Conservation (phyloP, 768 basidiomycete genomes). For the Sistotremastrum niveocremeum region DNA sequence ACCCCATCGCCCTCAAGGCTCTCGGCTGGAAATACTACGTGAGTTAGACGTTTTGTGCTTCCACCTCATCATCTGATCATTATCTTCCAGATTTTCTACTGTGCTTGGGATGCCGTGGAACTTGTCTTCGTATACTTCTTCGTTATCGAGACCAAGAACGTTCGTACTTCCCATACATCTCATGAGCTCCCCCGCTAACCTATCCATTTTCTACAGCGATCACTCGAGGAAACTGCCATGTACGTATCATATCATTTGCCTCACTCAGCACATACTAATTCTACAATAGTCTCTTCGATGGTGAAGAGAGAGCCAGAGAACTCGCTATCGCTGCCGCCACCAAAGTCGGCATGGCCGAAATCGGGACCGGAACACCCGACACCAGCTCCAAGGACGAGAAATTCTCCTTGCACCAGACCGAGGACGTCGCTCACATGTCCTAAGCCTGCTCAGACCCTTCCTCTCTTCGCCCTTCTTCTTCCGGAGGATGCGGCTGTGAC, state of each 20-base stretch:
- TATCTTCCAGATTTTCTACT: conserved; percentile 9
- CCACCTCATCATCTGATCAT: neutral
- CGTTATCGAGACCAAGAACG: conserved; percentile 23
- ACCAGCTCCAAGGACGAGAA: too few species aligned
- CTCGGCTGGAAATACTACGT: conserved; percentile 21
- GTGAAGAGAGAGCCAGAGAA: conserved; percentile 8
- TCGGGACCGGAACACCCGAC: too few species aligned
- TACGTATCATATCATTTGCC: neutral
- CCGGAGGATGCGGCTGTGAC: too few species aligned
- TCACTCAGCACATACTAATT: too few species aligned
- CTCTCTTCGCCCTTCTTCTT: too few species aligned
- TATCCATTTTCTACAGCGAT: neutral
- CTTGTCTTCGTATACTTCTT: conserved; percentile 16
- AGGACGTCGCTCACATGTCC: too few species aligned
- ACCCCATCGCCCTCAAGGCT: conserved; percentile 21
- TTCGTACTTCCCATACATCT: too few species aligned
- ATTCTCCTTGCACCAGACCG: too few species aligned
- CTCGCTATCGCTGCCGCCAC: too few species aligned
- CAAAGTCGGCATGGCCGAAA: too few species aligned
- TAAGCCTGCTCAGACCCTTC: too few species aligned
- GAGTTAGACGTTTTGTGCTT: neutral
- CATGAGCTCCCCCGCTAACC: too few species aligned
- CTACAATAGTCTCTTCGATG: conserved; percentile 14
- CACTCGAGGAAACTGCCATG: conserved; percentile 18
- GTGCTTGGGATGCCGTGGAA: conserved; percentile 14